A percentile compares a stretch with the other conserved stretches of the same genome.
These are phyloP conservation scores for Mucor mucedo DNA, from an alignment of 371 early-diverging fungal species.

Conservation along the genomic window DNA sequence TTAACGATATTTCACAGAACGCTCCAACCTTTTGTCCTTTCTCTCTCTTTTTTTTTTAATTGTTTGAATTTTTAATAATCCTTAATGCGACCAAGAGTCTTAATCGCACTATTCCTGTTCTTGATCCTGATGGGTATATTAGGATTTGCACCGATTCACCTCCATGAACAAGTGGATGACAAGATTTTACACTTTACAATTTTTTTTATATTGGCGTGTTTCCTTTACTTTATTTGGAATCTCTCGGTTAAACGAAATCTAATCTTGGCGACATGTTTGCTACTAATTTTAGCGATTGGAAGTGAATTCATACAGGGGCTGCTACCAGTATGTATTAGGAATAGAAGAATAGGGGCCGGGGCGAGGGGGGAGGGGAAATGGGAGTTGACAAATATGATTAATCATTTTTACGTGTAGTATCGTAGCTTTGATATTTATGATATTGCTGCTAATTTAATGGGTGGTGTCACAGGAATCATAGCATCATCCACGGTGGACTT, in stretches of 20 bases:
- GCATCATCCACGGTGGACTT: constrained; percentile 36
- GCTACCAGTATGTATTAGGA: constrained; percentile 39
- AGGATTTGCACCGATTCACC: constrained; percentile 52
- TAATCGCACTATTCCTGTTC: constrained; percentile 39
- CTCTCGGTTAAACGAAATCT: constrained; percentile 46
- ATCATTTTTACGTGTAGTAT: constrained; percentile 30
- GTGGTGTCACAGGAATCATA: constrained; percentile 39
- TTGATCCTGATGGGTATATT: constrained; percentile 46
- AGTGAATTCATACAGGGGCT: constrained; percentile 55
- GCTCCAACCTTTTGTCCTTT: neutral
- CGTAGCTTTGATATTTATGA: constrained; percentile 53
- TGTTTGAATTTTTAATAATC: neutral
- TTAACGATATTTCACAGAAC: neutral
- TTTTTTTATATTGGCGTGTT: constrained; percentile 40
- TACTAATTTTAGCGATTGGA: constrained; percentile 35
- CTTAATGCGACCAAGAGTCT: constrained; percentile 41
- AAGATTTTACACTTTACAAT: constrained; percentile 47
- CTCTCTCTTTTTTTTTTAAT: neutral
- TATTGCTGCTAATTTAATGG: constrained; percentile 50
- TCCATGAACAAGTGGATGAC: constrained; percentile 45
- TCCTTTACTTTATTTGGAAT: constrained; percentile 53
- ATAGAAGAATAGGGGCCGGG: neutral
- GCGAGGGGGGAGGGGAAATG: no score
- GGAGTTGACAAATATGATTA: neutral
- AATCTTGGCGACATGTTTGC: constrained; percentile 27